A percentile compares a stretch with the other conserved stretches of the same genome.
Evolutionary conservation across 2,329 filamentous ascomycete genomes (phyloP).

Genomic region (Xylariaceae sp.): DNA sequence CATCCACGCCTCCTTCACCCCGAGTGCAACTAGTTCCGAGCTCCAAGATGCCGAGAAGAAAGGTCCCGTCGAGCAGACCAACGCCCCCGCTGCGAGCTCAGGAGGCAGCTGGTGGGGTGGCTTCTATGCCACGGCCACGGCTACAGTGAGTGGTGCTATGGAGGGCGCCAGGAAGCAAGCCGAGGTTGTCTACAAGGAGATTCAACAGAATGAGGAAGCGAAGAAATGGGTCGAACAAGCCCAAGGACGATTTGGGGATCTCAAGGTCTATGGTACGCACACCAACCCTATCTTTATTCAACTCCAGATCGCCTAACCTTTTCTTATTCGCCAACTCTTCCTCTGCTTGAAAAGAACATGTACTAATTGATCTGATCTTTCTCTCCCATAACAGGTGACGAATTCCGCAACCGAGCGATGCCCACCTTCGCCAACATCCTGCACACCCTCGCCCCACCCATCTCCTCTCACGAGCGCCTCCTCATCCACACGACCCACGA

Average conservation of each 20-base stretch:
- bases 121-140: conserved; percentile 69
- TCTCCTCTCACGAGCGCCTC: conserved; percentile 92
- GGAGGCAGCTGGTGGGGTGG: conserved; percentile 88
- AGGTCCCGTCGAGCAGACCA: conserved; percentile 41
- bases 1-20: conserved; percentile 67
- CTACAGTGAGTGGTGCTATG: conserved; percentile 64
- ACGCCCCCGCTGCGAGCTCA: conserved; percentile 23
- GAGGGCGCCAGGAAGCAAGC: conserved; percentile 93
- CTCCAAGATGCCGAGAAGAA: conserved; percentile 56
- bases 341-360: conserved; percentile 6
- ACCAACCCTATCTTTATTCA: not conserved
- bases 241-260: conserved; percentile 76
- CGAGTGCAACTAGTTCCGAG: conserved; percentile 61
- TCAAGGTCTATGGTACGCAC: conserved; percentile 68
- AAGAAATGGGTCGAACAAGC: conserved; percentile 96
- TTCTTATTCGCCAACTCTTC: not conserved
- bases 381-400: conserved; percentile 76
- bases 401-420: conserved; percentile 78
- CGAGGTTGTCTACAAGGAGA: conserved; percentile 88
- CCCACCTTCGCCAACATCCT: conserved; percentile 94
- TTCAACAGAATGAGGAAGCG: conserved; percentile 93
- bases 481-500: conserved; percentile 98
- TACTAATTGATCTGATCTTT: conserved; percentile 5
- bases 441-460: conserved; percentile 91
- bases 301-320: not conserved